phyloP scores from a whole-genome alignment of 2,329 filamentous ascomycete species.

The Neofusicoccum ribis region DNA sequence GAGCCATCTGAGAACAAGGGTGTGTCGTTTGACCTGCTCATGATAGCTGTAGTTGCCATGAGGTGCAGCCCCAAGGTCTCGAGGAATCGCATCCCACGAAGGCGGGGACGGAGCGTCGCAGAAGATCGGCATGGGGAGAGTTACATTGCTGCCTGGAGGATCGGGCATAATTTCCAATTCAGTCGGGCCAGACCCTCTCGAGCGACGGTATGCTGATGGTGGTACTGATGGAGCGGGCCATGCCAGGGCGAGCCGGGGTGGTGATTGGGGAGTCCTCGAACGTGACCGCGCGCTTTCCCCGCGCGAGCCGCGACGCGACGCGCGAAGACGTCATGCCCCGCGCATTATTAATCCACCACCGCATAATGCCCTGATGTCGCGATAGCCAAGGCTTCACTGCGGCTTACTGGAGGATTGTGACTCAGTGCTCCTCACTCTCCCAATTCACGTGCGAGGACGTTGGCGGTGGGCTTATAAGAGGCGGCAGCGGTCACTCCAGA shows the following conservation, averaged over 20 bases:
- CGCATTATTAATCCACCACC: neutral
- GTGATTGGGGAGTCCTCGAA: neutral
- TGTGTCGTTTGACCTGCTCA: no score
- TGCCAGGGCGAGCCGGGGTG: neutral
- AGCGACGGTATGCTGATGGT: neutral
- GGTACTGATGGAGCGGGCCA: neutral
- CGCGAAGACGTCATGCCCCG: neutral
- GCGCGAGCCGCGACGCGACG: neutral
- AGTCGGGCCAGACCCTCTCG: neutral
- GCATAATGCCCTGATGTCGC: neutral
- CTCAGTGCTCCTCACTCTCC: neutral
- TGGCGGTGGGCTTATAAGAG: neutral
- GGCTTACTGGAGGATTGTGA: neutral
- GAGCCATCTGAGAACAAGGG: no score
- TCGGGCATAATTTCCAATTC: no score
- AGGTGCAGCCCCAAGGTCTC: no score
- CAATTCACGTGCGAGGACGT: neutral
- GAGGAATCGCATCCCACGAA: no score
- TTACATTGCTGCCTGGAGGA: neutral
- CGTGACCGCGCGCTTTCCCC: slow-evolving; percentile 10
- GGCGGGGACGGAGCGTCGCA: no score
- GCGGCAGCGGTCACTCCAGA: neutral
- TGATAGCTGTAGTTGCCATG: no score
- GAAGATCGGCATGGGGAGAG: neutral
- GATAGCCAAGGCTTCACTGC: no score